Base-by-base conservation (phyloP, 495 filamentous ascomycete species). In the Xylaria palmicola region DNA sequence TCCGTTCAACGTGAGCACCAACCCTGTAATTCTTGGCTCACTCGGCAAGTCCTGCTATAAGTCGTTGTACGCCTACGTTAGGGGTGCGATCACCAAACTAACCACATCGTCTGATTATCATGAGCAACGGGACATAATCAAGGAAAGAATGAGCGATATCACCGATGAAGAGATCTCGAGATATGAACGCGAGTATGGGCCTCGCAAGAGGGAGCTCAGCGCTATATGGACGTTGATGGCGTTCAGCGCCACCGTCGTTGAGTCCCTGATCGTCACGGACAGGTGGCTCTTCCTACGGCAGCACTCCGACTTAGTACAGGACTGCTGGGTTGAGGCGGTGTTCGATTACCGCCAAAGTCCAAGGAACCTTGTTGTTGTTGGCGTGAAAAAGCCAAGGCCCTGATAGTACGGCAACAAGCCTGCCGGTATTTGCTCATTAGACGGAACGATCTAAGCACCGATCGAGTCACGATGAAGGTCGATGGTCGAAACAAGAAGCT, bases 201-300 rank as follows among this genome's bases (percentile, higher is more conserved):
- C 77, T n/a, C 79, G 86, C 62, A 92, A 88, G 78, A 89, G 93
- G 65, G 86, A 96, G 64, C 79, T 98, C 15, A 91, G 88, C 72
- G 80, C 93, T 4, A 79, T 92, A 36, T 98, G 94, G 94, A 90
- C 82, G 65, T 74, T 98, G 67, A 98, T 98, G 93, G 91, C 94
- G 2, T 97, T 96, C 68, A 94, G 91, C 68, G 90, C 95, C 7
- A 83, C 83, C 9, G 86, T 97, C 13, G 86, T 93, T 29, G 94
- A 98, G 75, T 89, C 90, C 26, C 75, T 92, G 53, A 92, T 98
- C 70, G 91, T 97, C 36, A 86, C 92, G 32, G 94, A 98, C 79
- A 79, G 94, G 41, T 98, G 91, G 91, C 79, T 91, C 55, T 98
- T 89, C 74, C 78, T 98, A 58, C 85, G 77, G 45, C 93, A 98